phyloP scores from a whole-genome alignment of 75 land plant genomes.

The Pinus albicaulis region DNA sequence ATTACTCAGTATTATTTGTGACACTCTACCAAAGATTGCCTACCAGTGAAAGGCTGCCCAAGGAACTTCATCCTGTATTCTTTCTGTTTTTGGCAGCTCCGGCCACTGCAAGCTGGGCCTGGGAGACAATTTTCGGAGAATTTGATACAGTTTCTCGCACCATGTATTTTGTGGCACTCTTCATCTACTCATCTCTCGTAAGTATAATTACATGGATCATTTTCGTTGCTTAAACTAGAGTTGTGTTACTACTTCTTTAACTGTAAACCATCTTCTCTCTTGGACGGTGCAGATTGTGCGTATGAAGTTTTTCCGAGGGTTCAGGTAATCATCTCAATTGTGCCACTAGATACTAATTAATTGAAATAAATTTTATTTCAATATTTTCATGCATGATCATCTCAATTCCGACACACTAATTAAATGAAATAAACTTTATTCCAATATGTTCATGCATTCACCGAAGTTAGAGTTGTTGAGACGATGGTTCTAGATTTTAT shows the following conservation, averaged over 20 bases:
- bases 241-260: not conserved
- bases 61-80: too few relatives aligned
- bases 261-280: not conserved
- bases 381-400: too few relatives aligned
- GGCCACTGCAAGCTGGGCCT: too few relatives aligned
- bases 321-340: constrained; percentile 26
- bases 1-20: too few relatives aligned
- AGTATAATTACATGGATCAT: not conserved
- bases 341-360: not conserved
- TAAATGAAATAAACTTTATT: too few relatives aligned
- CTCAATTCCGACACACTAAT: too few relatives aligned
- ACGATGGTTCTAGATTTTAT: too few relatives aligned
- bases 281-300: constrained; percentile 28
- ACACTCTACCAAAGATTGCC: constrained; percentile 81
- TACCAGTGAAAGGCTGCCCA: constrained; percentile 53
- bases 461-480: too few relatives aligned
- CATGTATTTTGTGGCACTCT: constrained; percentile 78
- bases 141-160: constrained; percentile 64
- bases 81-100: too few relatives aligned
- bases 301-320: constrained; percentile 36
- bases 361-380: too few relatives aligned
- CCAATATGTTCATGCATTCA: too few relatives aligned
- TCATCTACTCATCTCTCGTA: constrained; percentile 57
- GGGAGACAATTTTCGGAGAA: constrained; percentile 10
- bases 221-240: not conserved